Percentiles rank a stretch among this genome's conserved stretches.
Conservation (phyloP, 1,284 basidiomycete species). For the Earliella scabrosa region DNA sequence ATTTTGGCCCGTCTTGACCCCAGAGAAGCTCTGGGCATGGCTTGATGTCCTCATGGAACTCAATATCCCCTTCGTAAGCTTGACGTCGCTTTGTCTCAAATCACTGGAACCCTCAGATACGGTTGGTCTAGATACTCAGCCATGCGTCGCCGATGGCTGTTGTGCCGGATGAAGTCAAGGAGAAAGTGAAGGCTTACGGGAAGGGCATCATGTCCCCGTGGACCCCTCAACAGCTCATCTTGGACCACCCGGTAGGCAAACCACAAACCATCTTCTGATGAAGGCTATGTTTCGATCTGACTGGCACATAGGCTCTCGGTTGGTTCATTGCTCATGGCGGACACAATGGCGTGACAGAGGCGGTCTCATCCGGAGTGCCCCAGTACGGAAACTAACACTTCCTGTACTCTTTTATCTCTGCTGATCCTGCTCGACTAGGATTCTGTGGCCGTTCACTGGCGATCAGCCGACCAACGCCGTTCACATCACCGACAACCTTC, state of each 20-base stretch:
- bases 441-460: conserved; percentile 29
- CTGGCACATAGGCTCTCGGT: conserved; percentile 18
- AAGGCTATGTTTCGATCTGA: no score
- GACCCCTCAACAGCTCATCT: conserved; percentile 27
- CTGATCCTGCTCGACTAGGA: no score
- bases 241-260: conserved; percentile 29
- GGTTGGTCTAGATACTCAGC: conserved; percentile 29
- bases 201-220: conserved; percentile 23
- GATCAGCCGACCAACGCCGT: no score
- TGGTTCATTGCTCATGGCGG: conserved; percentile 31
- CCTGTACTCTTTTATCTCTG: no score
- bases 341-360: conserved; percentile 27
- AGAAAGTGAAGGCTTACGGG: conserved; percentile 17
- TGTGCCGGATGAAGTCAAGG: conserved; percentile 16
- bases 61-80: conserved; percentile 24
- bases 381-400: conserved; percentile 15
- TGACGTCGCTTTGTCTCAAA: background rate
- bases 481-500: no score
- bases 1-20: conserved; percentile 21
- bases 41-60: conserved; percentile 26
- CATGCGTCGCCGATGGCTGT: conserved; percentile 19
- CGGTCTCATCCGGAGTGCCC: conserved; percentile 22
- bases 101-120: no score
- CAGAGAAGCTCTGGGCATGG: conserved; percentile 24
- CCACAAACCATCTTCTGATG: no score